phyloP scores from a whole-genome alignment of 805 yeast genomes.

The Suhomyces faveliae region DNA sequence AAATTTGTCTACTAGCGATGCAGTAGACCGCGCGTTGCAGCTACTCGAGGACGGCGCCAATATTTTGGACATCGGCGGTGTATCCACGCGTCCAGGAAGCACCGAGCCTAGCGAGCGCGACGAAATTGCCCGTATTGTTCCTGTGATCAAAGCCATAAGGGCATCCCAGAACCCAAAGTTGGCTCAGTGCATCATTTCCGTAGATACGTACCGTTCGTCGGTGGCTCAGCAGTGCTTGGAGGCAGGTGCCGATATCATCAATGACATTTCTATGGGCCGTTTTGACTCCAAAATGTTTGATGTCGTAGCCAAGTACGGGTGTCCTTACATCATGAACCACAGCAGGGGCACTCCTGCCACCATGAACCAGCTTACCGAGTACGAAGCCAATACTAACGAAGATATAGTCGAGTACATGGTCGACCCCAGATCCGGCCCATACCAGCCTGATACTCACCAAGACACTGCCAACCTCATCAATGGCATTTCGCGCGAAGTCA shows the following conservation, averaged over 20 bases:
- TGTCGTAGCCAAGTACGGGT: slow-evolving; percentile 66
- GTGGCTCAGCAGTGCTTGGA: slow-evolving; percentile 70
- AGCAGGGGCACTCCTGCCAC: slow-evolving; percentile 77
- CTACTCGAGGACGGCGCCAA: slow-evolving; percentile 63
- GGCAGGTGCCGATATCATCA: slow-evolving; percentile 87
- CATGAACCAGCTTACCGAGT: slow-evolving; percentile 62
- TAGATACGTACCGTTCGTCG: slow-evolving; percentile 81
- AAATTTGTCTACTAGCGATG: slow-evolving; percentile 4
- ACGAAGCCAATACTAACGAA: slow-evolving; percentile 41
- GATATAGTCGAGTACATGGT: slow-evolving; percentile 37
- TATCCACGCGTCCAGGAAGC: slow-evolving; percentile 88
- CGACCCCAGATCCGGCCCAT: slow-evolving; percentile 26
- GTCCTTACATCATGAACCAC: slow-evolving; percentile 81
- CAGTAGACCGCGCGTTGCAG: slow-evolving; percentile 4
- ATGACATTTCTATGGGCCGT: slow-evolving; percentile 83
- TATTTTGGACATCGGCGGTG: slow-evolving; percentile 91
- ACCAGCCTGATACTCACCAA: slow-evolving; percentile 17
- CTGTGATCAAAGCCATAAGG: slow-evolving; percentile 64
- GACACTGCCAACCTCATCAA: slow-evolving; percentile 42
- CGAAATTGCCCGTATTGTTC: slow-evolving; percentile 70
- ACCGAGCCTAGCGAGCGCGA: slow-evolving; percentile 57
- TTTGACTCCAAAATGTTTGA: slow-evolving; percentile 65
- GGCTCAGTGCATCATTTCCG: slow-evolving; percentile 55
- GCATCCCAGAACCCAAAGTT: slow-evolving; percentile 32
- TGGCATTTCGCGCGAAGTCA: slow-evolving; percentile 65